These are phyloP conservation scores for Sideroxylon spinosum DNA, from an alignment of 179 eudicot species.

Conservation along the genomic window DNA sequence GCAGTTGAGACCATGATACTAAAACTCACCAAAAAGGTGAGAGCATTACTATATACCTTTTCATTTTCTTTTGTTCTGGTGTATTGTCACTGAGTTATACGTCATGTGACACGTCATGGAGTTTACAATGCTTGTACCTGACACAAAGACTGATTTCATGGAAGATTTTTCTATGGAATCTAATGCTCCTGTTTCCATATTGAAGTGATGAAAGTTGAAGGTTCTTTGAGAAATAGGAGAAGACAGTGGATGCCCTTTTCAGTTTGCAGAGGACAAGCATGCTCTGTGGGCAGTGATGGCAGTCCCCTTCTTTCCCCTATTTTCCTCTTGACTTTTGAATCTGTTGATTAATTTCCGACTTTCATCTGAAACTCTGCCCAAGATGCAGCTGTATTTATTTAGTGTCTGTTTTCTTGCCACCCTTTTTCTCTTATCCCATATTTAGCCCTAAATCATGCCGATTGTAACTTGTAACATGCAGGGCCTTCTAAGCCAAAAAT, in stretches of 20 bases:
- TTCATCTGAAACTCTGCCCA: not conserved
- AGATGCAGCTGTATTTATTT: not conserved
- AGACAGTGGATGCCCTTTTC: not conserved
- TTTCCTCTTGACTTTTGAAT: not conserved
- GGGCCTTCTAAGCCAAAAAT: not conserved
- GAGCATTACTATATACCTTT: not conserved
- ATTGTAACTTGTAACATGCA: not conserved
- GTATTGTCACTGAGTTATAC: not conserved
- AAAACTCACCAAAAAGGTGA: conserved; percentile 80
- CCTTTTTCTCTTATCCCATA: conserved; percentile 4
- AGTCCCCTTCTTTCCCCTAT: not conserved
- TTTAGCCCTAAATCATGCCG: not conserved
- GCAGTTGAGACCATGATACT: conserved; percentile 87
- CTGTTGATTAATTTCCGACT: not conserved
- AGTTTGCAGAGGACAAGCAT: not conserved
- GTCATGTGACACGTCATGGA: not conserved
- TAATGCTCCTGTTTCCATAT: not conserved
- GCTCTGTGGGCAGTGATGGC: not conserved
- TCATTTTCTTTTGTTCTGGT: not conserved
- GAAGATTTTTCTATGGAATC: not conserved
- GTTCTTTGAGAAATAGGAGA: not conserved
- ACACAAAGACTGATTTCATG: conserved; percentile 2
- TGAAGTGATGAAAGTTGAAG: not conserved
- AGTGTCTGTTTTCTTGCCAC: not conserved
- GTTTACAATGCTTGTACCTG: not conserved